Base-by-base conservation (phyloP, 2,329 filamentous ascomycete genomes). In the Hypoxylon sp. region DNA sequence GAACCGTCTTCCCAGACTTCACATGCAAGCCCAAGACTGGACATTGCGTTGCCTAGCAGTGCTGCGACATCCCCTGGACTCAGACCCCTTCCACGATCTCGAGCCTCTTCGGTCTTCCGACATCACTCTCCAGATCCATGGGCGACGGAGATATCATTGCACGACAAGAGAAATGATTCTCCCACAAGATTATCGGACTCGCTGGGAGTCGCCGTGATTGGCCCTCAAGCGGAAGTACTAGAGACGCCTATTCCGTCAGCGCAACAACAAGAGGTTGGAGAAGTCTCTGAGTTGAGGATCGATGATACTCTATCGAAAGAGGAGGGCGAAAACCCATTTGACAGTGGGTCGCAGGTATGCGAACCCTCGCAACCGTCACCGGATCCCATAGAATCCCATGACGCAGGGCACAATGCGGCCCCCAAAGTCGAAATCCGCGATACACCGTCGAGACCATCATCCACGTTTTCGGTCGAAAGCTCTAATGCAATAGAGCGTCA, bases 61-160 rank as follows among this genome's bases (percentile, higher is more conserved):
- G 72, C 79, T 19, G 79, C 80, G 2, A 73, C 79, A 14, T 81
- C 80, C 6, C 78, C 80, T 0, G 75, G 74, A 0, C 68, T 80
- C 2, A 77, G 74, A 19, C 75, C 77, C 1, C 66, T 75, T 5
- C 73, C 53, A 10, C 75, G 78, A 43, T 77, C 78, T 23, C 76
- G 77, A 59, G 69, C 77, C 2, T 74, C 74, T 19, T 76, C 77
- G 9, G 69, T 76, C 41, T 74, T 77, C 7, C 69, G 80, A 59
- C 78, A 80, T 32, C 77, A 77, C 17, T 82, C 81, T 0, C 80
- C 79, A 5, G 82, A 84, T 64, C 82, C 82, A 0, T 84, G 82
- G 82, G 77, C 78, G 2, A 62, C 75, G 52, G 80, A 81, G 25
- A 65, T 76, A n/a, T 73, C 77, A 14, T 68, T 74, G 10, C 65